Evolutionary conservation across 148 eudicot genomes (phyloP), one percentile per base, ranked within the genome.

Genomic region (Salicornia ramosissima): DNA sequence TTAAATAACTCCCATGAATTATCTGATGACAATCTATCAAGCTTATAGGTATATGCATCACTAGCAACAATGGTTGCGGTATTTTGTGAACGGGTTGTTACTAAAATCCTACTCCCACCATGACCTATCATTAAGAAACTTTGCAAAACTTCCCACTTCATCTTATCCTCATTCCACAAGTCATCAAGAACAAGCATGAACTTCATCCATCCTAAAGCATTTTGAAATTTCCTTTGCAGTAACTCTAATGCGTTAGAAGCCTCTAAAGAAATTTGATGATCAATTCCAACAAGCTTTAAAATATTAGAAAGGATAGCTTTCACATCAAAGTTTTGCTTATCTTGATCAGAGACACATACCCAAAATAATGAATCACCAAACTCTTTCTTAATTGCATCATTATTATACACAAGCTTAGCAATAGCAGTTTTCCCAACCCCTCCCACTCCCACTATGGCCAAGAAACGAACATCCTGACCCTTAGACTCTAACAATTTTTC

Each of bases 371-470:
- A 46, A 26, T 22, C 21, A 0, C 16, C 34, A 22, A 75, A 75
- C 2, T 63, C 30, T 2, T 19, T 6, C 16, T 34, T 9, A 49
- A 70, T 22, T 34, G 34, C 33, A 2, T 58, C 1, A 26, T 76
- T 66, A 43, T 55, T 31, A 29, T 12, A 63, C 4, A 76, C 66
- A 54, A 70, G 56, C 25, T 65, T 67, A 3, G 70, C 70, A 9
- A 76, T 70, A 33, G 74, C n/a, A 16, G 79, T 76, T 49, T 76
- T 76, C 5, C 79, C 79, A 0, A 76, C 16, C 21, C 79, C 79
- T 54, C 79, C 77, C 1, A 67, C 51, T 14, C 77, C 77, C 1
- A 67, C 71, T 10, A 74, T 53, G 51, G 62, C 10, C n/a, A 74
- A 18, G 65, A 33, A 39, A 24, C 52, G 11, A 21, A 67, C 24